Evolutionary conservation across 495 filamentous ascomycete genomes (phyloP).

Genomic region (Melanomma pulvis-pyrius): DNA sequence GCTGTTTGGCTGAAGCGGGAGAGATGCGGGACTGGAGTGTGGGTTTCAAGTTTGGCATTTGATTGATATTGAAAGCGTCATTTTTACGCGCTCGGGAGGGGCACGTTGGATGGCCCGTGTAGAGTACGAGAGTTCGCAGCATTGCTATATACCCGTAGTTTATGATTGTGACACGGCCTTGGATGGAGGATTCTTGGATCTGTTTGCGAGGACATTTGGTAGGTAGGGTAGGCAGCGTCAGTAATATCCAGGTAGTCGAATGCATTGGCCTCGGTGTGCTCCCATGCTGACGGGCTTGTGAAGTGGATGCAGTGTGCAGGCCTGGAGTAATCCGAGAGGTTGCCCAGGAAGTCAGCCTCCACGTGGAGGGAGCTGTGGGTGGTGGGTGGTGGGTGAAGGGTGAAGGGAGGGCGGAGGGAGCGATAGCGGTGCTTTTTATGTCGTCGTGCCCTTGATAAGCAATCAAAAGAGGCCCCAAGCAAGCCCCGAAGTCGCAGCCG

Average conservation of each 20-base stretch:
- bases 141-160: constrained; percentile 42
- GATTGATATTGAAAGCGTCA: background rate
- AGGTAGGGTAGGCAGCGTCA: background rate
- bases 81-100: background rate
- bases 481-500: constrained; percentile 23
- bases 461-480: constrained; percentile 3
- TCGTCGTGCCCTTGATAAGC: constrained; percentile 32
- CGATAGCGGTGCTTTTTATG: constrained; percentile 37
- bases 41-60: background rate
- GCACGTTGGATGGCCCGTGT: background rate
- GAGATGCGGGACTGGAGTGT: background rate
- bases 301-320: no score
- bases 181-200: background rate
- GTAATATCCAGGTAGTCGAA: background rate
- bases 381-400: background rate
- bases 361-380: constrained; percentile 10
- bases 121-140: constrained; percentile 15
- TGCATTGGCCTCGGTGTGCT: background rate
- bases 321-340: no score
- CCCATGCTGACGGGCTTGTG: no score
- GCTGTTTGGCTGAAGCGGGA: background rate
- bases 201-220: background rate
- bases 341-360: no score
- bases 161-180: constrained; percentile 15
- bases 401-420: no score